Conservation (phyloP, 1,139 yeast genomes). For the Arxiozyma bovina region DNA sequence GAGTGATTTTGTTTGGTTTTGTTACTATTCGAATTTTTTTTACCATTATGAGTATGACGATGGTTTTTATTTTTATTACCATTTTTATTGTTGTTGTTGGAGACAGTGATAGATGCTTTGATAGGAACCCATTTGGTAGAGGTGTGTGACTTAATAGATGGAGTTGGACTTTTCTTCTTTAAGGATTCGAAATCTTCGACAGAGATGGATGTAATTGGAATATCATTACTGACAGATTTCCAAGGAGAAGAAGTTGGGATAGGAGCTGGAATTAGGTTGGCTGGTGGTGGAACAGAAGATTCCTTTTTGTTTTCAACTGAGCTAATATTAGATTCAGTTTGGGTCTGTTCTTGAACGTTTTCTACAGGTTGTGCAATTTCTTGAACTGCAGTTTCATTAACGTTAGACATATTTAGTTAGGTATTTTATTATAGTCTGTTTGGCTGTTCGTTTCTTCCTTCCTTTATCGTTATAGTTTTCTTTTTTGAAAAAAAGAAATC, state of each 20-base stretch:
- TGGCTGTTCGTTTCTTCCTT: not conserved
- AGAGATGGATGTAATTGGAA: slow-evolving; percentile 31
- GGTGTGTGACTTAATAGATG: slow-evolving; percentile 46
- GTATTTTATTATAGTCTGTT: no score
- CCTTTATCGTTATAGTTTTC: not conserved
- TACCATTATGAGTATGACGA: slow-evolving; percentile 10
- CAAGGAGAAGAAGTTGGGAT: slow-evolving; percentile 64
- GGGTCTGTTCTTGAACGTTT: not conserved
- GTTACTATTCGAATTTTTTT: slow-evolving; percentile 2
- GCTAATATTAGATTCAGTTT: slow-evolving; percentile 1
- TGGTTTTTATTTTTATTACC: slow-evolving; percentile 15
- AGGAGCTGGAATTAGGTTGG: slow-evolving; percentile 63
- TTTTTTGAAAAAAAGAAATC: no score
- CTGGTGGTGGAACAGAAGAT: slow-evolving; percentile 12
- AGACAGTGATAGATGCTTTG: slow-evolving; percentile 54
- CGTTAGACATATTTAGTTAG: slow-evolving; percentile 1
- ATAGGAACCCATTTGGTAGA: slow-evolving; percentile 89
- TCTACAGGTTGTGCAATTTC: slow-evolving; percentile 1
- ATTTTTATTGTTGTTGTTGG: slow-evolving; percentile 29
- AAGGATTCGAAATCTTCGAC: slow-evolving; percentile 37
- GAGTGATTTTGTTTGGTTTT: slow-evolving; percentile 7
- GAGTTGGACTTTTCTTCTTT: slow-evolving; percentile 30
- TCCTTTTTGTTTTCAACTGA: slow-evolving; percentile 11
- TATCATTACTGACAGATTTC: slow-evolving; percentile 38
- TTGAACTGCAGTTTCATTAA: slow-evolving; percentile 1